These are phyloP conservation scores for Apiotrichum domesticum DNA, from an alignment of 1,284 basidiomycete species.

Conservation along the genomic window DNA sequence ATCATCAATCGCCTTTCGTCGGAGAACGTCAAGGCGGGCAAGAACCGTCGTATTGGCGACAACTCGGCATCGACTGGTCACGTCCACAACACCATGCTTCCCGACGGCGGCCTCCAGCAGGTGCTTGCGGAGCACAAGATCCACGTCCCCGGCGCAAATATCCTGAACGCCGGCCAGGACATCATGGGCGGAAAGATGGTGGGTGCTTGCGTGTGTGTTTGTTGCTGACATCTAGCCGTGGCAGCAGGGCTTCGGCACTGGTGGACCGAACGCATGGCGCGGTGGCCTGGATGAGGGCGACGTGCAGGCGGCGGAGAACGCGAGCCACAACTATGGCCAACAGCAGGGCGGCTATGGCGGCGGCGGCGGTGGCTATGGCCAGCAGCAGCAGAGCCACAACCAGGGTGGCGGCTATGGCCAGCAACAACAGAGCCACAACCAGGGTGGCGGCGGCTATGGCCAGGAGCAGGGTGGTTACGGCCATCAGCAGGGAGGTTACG, in stretches of 20 bases:
- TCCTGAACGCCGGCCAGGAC: conserved; percentile 45
- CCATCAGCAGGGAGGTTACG: background rate
- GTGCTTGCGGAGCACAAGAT: conserved; percentile 44
- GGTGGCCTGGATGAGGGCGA: background rate
- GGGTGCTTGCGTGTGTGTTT: conserved; percentile 2
- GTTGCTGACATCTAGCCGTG: conserved; percentile 31
- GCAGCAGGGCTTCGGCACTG: conserved; percentile 44
- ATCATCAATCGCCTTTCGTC: conserved; percentile 60
- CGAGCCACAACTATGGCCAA: background rate
- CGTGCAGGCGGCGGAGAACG: background rate
- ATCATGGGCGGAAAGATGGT: conserved; percentile 43
- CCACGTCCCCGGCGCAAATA: conserved; percentile 38
- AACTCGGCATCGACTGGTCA: conserved; percentile 33
- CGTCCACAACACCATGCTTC: conserved; percentile 39
- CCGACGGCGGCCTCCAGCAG: conserved; percentile 43
- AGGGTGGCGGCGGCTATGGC: background rate
- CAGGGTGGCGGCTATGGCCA: background rate
- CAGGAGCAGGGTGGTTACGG: background rate
- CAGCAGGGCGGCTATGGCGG: background rate
- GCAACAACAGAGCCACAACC: background rate
- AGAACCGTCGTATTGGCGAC: conserved; percentile 59
- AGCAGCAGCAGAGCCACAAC: background rate
- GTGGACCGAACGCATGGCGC: conserved; percentile 43
- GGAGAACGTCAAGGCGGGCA: conserved; percentile 62
- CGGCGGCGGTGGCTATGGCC: background rate